A percentile compares a stretch with the other conserved stretches of the same genome.
Evolutionary conservation across 164 flowering plant species (phyloP).

Genomic region (Magnolia kwangsiensis): DNA sequence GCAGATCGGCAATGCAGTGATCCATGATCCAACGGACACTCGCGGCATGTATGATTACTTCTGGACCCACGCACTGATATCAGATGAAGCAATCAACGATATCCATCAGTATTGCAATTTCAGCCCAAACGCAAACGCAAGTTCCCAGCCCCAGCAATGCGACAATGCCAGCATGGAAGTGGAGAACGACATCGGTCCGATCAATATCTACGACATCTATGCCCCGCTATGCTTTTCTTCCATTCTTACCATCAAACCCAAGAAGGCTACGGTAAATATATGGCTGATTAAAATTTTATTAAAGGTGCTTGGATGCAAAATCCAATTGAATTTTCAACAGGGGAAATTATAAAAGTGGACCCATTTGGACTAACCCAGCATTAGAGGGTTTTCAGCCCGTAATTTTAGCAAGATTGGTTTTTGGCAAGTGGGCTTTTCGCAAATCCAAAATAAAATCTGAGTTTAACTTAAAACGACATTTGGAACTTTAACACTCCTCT

Average conservation of each 20-base stretch:
- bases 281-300: too few relatives aligned
- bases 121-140: neutral
- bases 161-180: neutral
- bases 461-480: too few relatives aligned
- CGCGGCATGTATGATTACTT: constrained; percentile 55
- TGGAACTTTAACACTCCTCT: too few relatives aligned
- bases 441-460: too few relatives aligned
- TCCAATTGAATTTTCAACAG: too few relatives aligned
- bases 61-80: constrained; percentile 69
- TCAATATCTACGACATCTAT: constrained; percentile 71
- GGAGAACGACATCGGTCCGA: neutral
- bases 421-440: too few relatives aligned
- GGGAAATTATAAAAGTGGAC: too few relatives aligned
- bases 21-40: constrained; percentile 32
- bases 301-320: too few relatives aligned
- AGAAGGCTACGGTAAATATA: constrained; percentile 28
- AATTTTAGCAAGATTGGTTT: too few relatives aligned
- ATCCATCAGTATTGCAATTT: constrained; percentile 21
- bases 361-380: too few relatives aligned
- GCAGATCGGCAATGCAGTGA: constrained; percentile 61
- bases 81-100: constrained; percentile 35
- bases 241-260: constrained; percentile 40
- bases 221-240: constrained; percentile 43
- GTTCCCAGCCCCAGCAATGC: neutral
- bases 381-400: too few relatives aligned